A percentile compares a stretch with the other conserved stretches of the same genome.
Evolutionary conservation across 1,284 basidiomycete genomes (phyloP).

Genomic region (Tranzscheliella williamsii): DNA sequence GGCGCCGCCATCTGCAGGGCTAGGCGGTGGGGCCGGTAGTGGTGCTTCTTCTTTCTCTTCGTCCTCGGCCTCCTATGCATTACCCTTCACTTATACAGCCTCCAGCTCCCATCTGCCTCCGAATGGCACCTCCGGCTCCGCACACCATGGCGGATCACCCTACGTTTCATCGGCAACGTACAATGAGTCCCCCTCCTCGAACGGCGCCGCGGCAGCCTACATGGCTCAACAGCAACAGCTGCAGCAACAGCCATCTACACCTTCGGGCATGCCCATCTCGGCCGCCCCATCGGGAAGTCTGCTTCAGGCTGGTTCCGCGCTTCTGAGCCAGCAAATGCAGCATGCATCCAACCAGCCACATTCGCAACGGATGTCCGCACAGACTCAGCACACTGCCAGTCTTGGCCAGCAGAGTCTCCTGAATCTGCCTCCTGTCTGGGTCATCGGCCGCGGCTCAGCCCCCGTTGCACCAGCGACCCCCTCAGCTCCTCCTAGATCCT

Average conservation of each 20-base stretch:
- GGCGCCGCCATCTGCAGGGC: slow-evolving; percentile 9
- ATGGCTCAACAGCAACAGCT: slow-evolving; percentile 4
- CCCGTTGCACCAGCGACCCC: slow-evolving; percentile 24
- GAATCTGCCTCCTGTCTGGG: slow-evolving; percentile 7
- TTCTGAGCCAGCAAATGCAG: slow-evolving; percentile 4
- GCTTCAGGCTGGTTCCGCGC: slow-evolving; percentile 8
- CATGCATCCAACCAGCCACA: neutral
- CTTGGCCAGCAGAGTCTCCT: slow-evolving; percentile 11
- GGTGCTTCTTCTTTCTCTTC: too few species aligned
- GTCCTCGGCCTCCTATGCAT: too few species aligned
- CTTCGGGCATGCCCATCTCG: neutral
- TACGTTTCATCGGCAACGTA: too few species aligned
- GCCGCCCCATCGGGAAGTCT: slow-evolving; percentile 7
- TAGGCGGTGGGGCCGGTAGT: too few species aligned
- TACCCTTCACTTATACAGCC: too few species aligned
- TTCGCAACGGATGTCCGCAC: neutral
- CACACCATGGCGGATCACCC: too few species aligned
- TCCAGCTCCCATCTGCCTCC: too few species aligned
- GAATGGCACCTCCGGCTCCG: too few species aligned
- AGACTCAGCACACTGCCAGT: neutral
- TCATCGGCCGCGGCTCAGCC: slow-evolving; percentile 17
- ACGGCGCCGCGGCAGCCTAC: slow-evolving; percentile 15
- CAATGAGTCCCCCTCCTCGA: slow-evolving; percentile 10
- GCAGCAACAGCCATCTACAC: neutral
- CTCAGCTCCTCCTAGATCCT: slow-evolving; percentile 15